These are phyloP conservation scores for Corylus americana DNA, from an alignment of 306 rosid genomes.

Conservation along the genomic window DNA sequence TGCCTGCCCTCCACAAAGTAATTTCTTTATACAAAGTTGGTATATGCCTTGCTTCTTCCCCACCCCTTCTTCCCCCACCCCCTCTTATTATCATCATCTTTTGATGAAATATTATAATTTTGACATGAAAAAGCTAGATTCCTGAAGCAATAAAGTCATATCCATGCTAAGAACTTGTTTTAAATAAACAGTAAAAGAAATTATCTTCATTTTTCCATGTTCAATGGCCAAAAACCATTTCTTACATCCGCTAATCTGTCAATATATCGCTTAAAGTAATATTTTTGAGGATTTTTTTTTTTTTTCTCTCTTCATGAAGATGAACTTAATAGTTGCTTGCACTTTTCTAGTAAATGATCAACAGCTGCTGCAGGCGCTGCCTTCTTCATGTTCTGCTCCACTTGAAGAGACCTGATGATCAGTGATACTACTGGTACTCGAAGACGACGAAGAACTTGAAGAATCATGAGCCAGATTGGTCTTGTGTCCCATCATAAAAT, in stretches of 20 bases:
- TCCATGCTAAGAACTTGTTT: background rate
- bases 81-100: background rate
- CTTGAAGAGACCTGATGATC: conserved; percentile 51
- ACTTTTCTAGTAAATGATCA: background rate
- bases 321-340: background rate
- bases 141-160: conserved; percentile 7
- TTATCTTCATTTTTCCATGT: background rate
- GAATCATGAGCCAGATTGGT: conserved; percentile 23
- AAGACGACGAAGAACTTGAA: conserved; percentile 66
- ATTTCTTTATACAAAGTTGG: conserved; percentile 30
- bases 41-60: conserved; percentile 22
- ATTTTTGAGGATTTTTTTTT: background rate
- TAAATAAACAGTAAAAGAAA: background rate
- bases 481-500: conserved; percentile 44
- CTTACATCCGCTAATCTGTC: background rate
- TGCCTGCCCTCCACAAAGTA: conserved; percentile 22
- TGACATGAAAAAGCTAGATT: conserved; percentile 21
- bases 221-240: background rate
- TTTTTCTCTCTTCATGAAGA: background rate
- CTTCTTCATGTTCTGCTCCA: conserved; percentile 36
- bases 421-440: conserved; percentile 47
- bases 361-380: conserved; percentile 30
- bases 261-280: background rate
- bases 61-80: background rate
- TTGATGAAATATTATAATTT: conserved; percentile 5